Base-by-base conservation (phyloP, 768 basidiomycete genomes). In the Boletus vinaceobasis region DNA sequence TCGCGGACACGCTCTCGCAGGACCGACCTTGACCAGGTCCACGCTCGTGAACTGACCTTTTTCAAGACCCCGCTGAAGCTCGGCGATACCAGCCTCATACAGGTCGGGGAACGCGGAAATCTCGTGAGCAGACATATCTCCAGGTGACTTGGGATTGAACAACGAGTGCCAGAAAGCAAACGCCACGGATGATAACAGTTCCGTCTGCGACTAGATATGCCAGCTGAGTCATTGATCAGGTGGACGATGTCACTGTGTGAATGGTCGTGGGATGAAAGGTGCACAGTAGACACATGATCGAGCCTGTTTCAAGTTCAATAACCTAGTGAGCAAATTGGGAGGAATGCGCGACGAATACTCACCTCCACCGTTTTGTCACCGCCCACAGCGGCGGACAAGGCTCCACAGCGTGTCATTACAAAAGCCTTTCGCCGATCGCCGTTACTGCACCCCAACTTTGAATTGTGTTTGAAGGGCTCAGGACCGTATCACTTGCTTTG, bases 71-170 rank as follows among this genome's bases (percentile, higher is more conserved):
- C 66, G 69, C 59, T 83, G 83, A 11, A 86, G 73, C 50, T 85
- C 83, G 0, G 71, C 43, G 21, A 86, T 73, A 0, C 82, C 79
- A 0, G 81, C 84, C 63, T 86, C 83, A 55, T 85, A 86, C 7
- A 87, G 70, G 64, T 85, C 84, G 1, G 85, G 84, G 26, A 75
- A 69, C 17, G 17, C n/a, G 33, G 54, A 17, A 3, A 29, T n/a
- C 31, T 46, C 27, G 15, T 45, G 37, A 33, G 32, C 14, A 37
- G 55, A 32, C 51, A 70, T 59, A 21, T 61, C 61, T 33, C 44
- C 43, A 49, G 63, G 48, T 15, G 59, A 49, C 14, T 37, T 55
- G 15, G 37, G 51, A 43, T 43, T 35, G 48, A 58, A n/a, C 33
- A 51, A 21, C 1, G 48, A 55, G 17, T 7, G 31, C 46, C 52